Base-by-base conservation (phyloP, 495 filamentous ascomycete species). In the Aspergillus taichungensis region DNA sequence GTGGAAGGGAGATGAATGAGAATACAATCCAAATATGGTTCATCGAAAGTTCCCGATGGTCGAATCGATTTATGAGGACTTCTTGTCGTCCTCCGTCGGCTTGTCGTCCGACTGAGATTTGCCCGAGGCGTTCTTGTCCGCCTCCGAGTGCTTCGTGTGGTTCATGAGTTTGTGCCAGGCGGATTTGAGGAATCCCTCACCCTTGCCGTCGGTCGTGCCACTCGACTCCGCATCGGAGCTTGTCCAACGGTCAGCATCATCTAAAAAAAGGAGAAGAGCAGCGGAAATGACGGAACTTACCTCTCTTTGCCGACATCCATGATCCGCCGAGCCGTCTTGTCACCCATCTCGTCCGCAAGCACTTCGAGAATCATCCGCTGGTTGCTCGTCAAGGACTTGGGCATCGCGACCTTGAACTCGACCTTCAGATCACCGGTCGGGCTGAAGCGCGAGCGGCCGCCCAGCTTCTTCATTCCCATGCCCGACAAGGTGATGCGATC, bases 401-500 rank as follows among this genome's bases (percentile, higher is more conserved):
- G 92, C 87, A 96, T 94, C 28, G 77, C 62, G 10, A 98, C 86
- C 69, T 88, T 91, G 72, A 94, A 97, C 62, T 97, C 94, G 6
- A 98, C 88, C 54, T 78, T 82, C 28, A 97, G 66, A 53, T 98
- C 94, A 56, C 89, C 89, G n/a, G 62, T 66, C 6, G 71, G 66
- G 37, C 40, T 63, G 46, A 67, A 67, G 30, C 65, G 73, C n/a
- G 68, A 55, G 8, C 77, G 68, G 24, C 67, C 64, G 37, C 68
- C 64, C 30, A 97, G 67, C 55, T 83, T 85, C 64, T 84, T 86
- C 92, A 98, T 96, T 31, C 92, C 92, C 79, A 84, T 87, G 9
- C 90, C 89, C 1, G 78, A 62, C 30, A 97, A 68, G 0, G 87
- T 91, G 54, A 95, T 81, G 56, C 81, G 85, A 54, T 98, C 92